Percentiles rank a stretch among this genome's conserved stretches.
Conservation (phyloP, 1,284 basidiomycete species). For the Papiliotrema flavescens region DNA sequence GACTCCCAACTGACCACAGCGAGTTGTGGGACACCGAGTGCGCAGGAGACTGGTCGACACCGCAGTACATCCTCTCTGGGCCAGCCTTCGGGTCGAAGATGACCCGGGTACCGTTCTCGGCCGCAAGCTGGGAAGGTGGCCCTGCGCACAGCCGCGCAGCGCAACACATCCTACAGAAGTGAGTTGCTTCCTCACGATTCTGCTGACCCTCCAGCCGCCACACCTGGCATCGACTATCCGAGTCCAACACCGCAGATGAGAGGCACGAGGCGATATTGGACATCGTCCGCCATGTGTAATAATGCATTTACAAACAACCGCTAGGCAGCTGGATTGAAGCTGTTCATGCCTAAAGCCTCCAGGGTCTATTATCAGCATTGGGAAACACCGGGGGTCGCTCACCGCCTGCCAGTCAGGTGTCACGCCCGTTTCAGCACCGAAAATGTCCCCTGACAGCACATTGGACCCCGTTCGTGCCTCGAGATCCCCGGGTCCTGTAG, state of each 20-base stretch:
- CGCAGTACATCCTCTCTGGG: conserved; percentile 8
- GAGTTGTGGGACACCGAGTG: conserved; percentile 10
- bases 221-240: not conserved
- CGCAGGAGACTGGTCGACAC: conserved; percentile 7
- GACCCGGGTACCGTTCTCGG: not conserved
- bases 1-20: too few relatives aligned
- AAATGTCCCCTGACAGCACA: not conserved
- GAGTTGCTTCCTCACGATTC: not conserved
- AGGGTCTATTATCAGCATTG: not conserved
- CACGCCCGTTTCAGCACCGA: not conserved
- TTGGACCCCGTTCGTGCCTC: not conserved
- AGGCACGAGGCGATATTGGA: not conserved
- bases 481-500: not conserved
- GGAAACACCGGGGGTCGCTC: not conserved
- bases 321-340: not conserved
- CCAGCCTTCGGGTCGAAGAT: not conserved
- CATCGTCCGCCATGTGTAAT: not conserved
- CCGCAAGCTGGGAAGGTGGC: not conserved
- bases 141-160: not conserved
- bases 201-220: not conserved
- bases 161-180: not conserved
- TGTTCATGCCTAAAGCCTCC: not conserved
- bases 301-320: not conserved
- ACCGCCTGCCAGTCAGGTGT: not conserved
- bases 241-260: not conserved